Percentiles rank a stretch among this genome's conserved stretches.
Conservation (phyloP, 306 rosid genomes). For the Acacia melanoxylon region DNA sequence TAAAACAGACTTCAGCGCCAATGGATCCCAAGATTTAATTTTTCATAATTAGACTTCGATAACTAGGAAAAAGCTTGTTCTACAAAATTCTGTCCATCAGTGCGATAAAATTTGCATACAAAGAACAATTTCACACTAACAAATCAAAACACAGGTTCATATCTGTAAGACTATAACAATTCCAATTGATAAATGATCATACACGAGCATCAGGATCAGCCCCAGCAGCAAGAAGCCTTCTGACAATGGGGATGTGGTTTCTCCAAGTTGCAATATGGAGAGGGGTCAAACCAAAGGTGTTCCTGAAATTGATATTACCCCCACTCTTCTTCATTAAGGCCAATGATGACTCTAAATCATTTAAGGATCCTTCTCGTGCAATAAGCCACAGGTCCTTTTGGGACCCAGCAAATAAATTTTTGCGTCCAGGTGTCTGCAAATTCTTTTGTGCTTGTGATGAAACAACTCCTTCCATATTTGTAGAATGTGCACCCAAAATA, state of each 20-base stretch:
- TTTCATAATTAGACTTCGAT: neutral
- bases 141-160: neutral
- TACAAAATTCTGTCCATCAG: neutral
- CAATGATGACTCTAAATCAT: slow-evolving; percentile 73
- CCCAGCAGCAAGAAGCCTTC: slow-evolving; percentile 93
- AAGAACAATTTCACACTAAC: neutral
- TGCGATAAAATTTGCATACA: neutral
- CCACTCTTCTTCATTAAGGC: slow-evolving; percentile 74
- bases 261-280: slow-evolving; percentile 97
- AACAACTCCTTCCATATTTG: slow-evolving; percentile 46
- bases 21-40: slow-evolving; percentile 6
- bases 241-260: slow-evolving; percentile 84
- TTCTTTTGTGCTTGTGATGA: slow-evolving; percentile 59
- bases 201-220: slow-evolving; percentile 97
- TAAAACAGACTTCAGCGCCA: slow-evolving; percentile 10
- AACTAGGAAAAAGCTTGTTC: too few relatives aligned
- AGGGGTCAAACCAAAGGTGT: slow-evolving; percentile 77
- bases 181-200: slow-evolving; percentile 36
- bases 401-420: slow-evolving; percentile 36
- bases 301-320: slow-evolving; percentile 76
- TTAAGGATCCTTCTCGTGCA: slow-evolving; percentile 72
- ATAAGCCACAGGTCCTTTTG: slow-evolving; percentile 72
- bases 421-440: slow-evolving; percentile 53
- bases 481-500: neutral
- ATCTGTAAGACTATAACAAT: slow-evolving; percentile 5